Conservation (phyloP, 164 flowering plant genomes). For the Berberis thunbergii region DNA sequence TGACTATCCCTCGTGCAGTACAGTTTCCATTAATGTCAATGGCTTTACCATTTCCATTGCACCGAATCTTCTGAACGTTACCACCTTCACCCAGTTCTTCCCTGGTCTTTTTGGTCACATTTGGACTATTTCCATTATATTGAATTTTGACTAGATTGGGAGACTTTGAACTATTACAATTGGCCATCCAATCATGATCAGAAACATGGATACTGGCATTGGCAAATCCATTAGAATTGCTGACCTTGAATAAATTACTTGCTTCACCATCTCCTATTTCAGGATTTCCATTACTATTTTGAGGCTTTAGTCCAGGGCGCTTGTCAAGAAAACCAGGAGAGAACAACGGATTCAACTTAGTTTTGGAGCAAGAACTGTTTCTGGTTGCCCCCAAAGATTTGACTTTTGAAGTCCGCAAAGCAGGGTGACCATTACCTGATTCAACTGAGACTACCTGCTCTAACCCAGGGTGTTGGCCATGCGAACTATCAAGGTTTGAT, state of each 20-base stretch:
- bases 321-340: constrained; percentile 30
- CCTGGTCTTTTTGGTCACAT: background rate
- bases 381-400: constrained; percentile 1
- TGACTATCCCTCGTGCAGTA: background rate
- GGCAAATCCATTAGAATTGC: constrained; percentile 10
- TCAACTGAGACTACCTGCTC: background rate
- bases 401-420: background rate
- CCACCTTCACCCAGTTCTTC: constrained; percentile 1
- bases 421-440: background rate
- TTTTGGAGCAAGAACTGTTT: constrained; percentile 1
- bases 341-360: constrained; percentile 24
- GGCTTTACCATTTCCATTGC: constrained; percentile 4
- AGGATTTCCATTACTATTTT: constrained; percentile 10
- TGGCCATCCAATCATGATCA: background rate
- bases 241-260: constrained; percentile 8
- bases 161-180: background rate
- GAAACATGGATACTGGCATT: background rate
- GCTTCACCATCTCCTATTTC: constrained; percentile 6
- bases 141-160: background rate
- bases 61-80: background rate
- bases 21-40: background rate
- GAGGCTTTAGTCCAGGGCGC: constrained; percentile 5
- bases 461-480: background rate
- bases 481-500: background rate
- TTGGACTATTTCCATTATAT: background rate